Evolutionary conservation across 208 protist species (phyloP).

Genomic region (Acanthamoeba healyi): DNA sequence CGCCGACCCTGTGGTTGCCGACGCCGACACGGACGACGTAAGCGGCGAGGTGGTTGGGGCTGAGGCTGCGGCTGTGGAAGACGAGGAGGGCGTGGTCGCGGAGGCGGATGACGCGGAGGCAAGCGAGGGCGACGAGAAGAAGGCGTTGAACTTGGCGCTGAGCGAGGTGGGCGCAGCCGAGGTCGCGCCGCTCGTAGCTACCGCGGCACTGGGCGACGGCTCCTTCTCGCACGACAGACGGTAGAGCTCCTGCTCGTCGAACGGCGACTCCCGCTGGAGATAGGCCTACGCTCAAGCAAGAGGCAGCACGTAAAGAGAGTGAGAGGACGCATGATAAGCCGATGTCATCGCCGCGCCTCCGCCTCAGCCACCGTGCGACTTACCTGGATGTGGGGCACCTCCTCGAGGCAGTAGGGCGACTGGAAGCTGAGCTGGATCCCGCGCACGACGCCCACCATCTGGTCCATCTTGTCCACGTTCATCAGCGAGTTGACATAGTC

Average conservation of each 20-base stretch:
- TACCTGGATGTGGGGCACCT: constrained; percentile 29
- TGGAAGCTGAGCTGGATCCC: constrained; percentile 27
- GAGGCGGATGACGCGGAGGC: background rate
- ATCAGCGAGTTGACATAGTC: constrained; percentile 60
- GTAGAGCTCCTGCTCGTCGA: constrained; percentile 64
- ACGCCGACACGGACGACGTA: background rate
- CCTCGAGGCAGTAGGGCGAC: constrained; percentile 45
- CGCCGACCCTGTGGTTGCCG: background rate
- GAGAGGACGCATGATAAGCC: no score
- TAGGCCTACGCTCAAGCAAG: no score
- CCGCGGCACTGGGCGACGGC: background rate
- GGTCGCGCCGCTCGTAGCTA: background rate
- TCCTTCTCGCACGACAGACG: constrained; percentile 53
- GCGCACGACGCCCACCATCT: constrained; percentile 31
- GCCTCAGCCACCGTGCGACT: no score
- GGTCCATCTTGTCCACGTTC: constrained; percentile 55
- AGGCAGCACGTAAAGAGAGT: no score
- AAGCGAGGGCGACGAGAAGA: constrained; percentile 22
- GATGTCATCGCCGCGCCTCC: no score
- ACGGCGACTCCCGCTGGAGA: constrained; percentile 3
- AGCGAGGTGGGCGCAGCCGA: background rate
- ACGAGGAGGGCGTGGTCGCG: no score
- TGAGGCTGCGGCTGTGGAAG: background rate
- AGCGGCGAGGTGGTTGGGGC: background rate
- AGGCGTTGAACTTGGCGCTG: constrained; percentile 27